These are phyloP conservation scores for Fraxinus cuspidata DNA, from an alignment of 257 asterid genomes.

Conservation along the genomic window DNA sequence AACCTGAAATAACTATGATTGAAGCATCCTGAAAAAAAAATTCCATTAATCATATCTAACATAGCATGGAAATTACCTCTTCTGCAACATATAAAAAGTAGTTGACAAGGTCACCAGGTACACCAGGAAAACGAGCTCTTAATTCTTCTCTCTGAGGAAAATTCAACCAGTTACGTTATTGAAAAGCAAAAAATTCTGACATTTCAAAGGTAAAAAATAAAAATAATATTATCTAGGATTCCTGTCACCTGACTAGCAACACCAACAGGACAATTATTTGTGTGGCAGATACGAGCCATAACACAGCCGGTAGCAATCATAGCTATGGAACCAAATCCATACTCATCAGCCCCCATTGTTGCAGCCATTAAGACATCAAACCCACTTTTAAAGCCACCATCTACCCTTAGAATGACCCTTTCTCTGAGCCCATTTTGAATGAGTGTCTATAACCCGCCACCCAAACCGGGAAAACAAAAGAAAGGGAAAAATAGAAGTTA, in stretches of 20 bases:
- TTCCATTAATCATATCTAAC: neutral
- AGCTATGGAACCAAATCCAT: slow-evolving; percentile 97
- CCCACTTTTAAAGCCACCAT: slow-evolving; percentile 99
- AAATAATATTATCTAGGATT: slow-evolving; percentile 3
- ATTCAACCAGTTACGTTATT: slow-evolving; percentile 18
- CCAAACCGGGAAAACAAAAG: neutral
- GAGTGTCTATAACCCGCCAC: slow-evolving; percentile 59
- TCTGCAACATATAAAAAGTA: slow-evolving; percentile 89
- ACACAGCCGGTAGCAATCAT: slow-evolving; percentile 99
- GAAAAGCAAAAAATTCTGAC: neutral
- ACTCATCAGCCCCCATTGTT: slow-evolving; percentile 96
- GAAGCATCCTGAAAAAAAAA: neutral
- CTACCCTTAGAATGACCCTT: slow-evolving; percentile 96
- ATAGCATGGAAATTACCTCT: slow-evolving; percentile 54
- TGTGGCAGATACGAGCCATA: slow-evolving; percentile 99
- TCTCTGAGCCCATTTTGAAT: slow-evolving; percentile 90
- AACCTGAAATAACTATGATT: neutral
- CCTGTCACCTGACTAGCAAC: slow-evolving; percentile 93
- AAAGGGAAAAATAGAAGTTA: neutral
- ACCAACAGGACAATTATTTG: slow-evolving; percentile 98
- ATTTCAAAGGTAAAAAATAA: neutral
- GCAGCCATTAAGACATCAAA: slow-evolving; percentile 94
- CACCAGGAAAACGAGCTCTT: slow-evolving; percentile 99
- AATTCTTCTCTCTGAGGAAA: slow-evolving; percentile 86
- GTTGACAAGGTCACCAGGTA: slow-evolving; percentile 96